A percentile compares a stretch with the other conserved stretches of the same genome.
Conservation (phyloP, 2,329 filamentous ascomycete species). For the Diaporthe batatas region DNA sequence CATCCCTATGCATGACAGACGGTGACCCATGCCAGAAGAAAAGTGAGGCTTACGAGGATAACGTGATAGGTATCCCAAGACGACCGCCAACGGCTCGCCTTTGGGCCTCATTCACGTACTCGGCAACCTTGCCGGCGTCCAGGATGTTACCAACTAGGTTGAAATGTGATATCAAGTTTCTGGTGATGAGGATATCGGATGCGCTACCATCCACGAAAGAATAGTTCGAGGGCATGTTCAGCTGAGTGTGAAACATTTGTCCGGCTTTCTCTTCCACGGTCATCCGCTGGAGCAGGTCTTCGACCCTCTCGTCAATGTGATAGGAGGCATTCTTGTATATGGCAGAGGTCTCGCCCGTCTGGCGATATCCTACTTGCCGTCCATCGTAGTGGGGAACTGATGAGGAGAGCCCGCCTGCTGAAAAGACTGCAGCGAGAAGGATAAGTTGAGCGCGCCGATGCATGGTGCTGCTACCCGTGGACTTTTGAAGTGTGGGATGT, state of each 20-base stretch:
- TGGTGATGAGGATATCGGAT: constrained; percentile 12
- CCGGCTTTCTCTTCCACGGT: constrained; percentile 33
- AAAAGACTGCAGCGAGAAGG: neutral
- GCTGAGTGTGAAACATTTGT: constrained; percentile 27
- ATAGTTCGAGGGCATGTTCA: constrained; percentile 16
- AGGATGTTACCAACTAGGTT: constrained; percentile 41
- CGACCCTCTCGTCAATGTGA: constrained; percentile 14
- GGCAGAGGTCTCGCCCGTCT: neutral
- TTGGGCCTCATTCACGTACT: constrained; percentile 59
- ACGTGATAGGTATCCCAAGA: constrained; percentile 62
- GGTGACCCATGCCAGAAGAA: no score
- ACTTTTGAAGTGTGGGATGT: neutral
- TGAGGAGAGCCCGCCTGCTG: constrained; percentile 13
- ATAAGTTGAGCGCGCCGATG: neutral
- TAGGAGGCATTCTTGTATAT: constrained; percentile 21
- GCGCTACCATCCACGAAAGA: neutral
- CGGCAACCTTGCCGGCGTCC: constrained; percentile 52
- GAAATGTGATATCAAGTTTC: constrained; percentile 42
- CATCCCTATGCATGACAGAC: no score
- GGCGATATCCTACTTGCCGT: neutral
- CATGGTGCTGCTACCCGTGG: constrained; percentile 2
- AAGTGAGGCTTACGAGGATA: constrained; percentile 52
- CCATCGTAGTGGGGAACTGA: neutral
- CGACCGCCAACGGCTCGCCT: constrained; percentile 56
- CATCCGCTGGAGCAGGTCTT: constrained; percentile 33